phyloP scores from a whole-genome alignment of 306 rosid species.

The Canavalia gladiata region DNA sequence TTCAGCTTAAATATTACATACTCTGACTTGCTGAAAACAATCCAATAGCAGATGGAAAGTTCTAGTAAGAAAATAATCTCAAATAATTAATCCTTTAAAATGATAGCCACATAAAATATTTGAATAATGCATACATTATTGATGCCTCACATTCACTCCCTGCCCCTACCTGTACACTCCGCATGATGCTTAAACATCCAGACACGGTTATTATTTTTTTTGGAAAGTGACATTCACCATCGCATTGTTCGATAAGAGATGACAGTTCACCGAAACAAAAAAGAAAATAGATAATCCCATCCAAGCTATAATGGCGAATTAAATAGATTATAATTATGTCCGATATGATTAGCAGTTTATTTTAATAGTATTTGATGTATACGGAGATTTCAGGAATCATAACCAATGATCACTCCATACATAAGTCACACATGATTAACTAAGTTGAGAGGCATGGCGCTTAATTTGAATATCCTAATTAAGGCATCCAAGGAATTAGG shows the following conservation, averaged over 20 bases:
- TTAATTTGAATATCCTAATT: conserved; percentile 39
- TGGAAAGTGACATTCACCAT: conserved; percentile 35
- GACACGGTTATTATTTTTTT: conserved; percentile 7
- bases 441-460: neutral
- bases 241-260: conserved; percentile 6
- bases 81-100: conserved; percentile 8
- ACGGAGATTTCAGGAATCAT: neutral
- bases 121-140: conserved; percentile 41
- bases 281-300: neutral
- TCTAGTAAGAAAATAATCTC: conserved; percentile 34
- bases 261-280: conserved; percentile 33
- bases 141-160: conserved; percentile 34
- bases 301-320: conserved; percentile 16
- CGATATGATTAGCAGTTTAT: conserved; percentile 10
- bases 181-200: conserved; percentile 34
- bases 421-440: neutral
- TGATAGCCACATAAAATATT: conserved; percentile 28
- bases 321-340: conserved; percentile 3
- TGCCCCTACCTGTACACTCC: conserved; percentile 34
- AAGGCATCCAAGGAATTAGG: conserved; percentile 21
- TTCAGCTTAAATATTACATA: conserved; percentile 84
- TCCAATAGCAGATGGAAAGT: neutral
- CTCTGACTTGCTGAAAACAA: conserved; percentile 76
- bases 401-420: neutral
- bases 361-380: neutral